These are phyloP conservation scores for Collybia sordida DNA, from an alignment of 768 basidiomycete genomes.

Conservation along the genomic window DNA sequence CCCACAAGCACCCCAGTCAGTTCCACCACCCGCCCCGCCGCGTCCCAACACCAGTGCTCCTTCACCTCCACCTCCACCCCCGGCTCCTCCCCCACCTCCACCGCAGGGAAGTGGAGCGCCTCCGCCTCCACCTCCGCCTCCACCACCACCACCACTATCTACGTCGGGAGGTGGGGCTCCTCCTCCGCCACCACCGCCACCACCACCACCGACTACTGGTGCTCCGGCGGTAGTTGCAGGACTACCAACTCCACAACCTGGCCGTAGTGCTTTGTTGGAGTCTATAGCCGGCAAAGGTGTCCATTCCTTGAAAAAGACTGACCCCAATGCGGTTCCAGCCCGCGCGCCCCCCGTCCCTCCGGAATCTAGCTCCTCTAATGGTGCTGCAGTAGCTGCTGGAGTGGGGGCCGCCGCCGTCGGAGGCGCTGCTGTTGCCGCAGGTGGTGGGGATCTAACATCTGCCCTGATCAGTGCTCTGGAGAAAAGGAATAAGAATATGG, in stretches of 20 bases:
- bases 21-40: conserved; percentile 7
- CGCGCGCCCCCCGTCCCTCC: conserved; percentile 12
- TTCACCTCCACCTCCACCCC: conserved; percentile 19
- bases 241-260: conserved; percentile 56
- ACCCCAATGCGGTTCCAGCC: conserved; percentile 10
- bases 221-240: conserved; percentile 23
- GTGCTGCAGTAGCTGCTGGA: conserved; percentile 32
- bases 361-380: conserved; percentile 18
- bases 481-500: conserved; percentile 83
- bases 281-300: conserved; percentile 14
- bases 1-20: conserved; percentile 6
- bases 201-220: conserved; percentile 25
- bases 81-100: conserved; percentile 28
- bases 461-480: conserved; percentile 83
- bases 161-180: conserved; percentile 22
- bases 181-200: conserved; percentile 42
- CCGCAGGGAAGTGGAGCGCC: conserved; percentile 31
- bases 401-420: conserved; percentile 34
- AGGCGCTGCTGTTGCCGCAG: conserved; percentile 32
- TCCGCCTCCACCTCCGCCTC: conserved; percentile 33
- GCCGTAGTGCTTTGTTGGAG: conserved; percentile 34
- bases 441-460: conserved; percentile 74
- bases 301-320: conserved; percentile 12
- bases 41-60: conserved; percentile 8
- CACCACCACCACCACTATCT: conserved; percentile 24